Evolutionary conservation across 1,139 yeast genomes (phyloP).

Genomic region (Spathaspora sp.): DNA sequence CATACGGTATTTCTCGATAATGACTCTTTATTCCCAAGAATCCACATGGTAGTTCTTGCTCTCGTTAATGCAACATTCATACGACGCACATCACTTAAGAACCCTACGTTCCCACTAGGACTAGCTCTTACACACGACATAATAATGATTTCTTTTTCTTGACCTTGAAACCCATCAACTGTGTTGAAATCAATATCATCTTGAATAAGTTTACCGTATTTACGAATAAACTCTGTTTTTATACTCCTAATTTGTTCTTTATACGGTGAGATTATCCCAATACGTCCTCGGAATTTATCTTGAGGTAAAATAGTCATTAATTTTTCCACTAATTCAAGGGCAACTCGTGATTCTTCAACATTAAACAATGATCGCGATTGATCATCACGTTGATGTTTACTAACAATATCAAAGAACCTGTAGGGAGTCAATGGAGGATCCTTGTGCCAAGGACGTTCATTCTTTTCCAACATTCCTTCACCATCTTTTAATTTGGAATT

Average conservation of each 20-base stretch:
- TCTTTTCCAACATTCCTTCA: slow-evolving; percentile 57
- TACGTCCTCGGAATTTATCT: slow-evolving; percentile 61
- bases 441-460: slow-evolving; percentile 76
- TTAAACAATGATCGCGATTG: slow-evolving; percentile 72
- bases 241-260: slow-evolving; percentile 76
- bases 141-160: slow-evolving; percentile 89
- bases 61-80: slow-evolving; percentile 96
- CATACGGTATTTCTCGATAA: slow-evolving; percentile 65
- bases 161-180: slow-evolving; percentile 98
- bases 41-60: slow-evolving; percentile 91
- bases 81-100: slow-evolving; percentile 84
- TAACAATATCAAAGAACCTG: slow-evolving; percentile 69
- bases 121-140: slow-evolving; percentile 94
- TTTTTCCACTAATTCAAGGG: slow-evolving; percentile 64
- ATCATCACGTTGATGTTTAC: slow-evolving; percentile 61
- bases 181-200: slow-evolving; percentile 85
- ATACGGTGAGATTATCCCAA: slow-evolving; percentile 94
- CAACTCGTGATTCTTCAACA: slow-evolving; percentile 66
- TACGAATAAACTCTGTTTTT: slow-evolving; percentile 52
- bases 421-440: slow-evolving; percentile 62
- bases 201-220: slow-evolving; percentile 62
- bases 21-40: slow-evolving; percentile 74
- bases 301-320: slow-evolving; percentile 52
- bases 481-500: slow-evolving; percentile 74
- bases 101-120: slow-evolving; percentile 71